phyloP scores from a whole-genome alignment of 163 green algal genomes.

The Chlamydomonas reinhardtii region DNA sequence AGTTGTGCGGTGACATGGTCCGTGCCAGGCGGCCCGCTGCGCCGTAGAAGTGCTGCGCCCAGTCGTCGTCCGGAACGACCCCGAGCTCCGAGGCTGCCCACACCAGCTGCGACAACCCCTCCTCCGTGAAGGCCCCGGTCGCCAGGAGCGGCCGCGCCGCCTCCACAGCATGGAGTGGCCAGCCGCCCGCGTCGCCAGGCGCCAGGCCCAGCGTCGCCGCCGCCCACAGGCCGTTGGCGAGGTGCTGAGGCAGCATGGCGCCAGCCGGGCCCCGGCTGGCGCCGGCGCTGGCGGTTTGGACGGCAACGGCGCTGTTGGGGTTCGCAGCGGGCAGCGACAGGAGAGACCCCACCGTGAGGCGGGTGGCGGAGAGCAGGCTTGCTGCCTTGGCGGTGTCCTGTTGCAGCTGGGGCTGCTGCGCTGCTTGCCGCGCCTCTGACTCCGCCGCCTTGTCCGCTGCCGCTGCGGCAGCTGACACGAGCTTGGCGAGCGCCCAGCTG shows the following conservation, averaged over 20 bases:
- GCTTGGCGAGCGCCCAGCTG: constrained; percentile 31
- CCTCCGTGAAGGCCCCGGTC: constrained; percentile 8
- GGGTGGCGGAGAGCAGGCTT: background rate
- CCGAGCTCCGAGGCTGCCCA: constrained; percentile 38
- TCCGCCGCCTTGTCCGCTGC: no score
- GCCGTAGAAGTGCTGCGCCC: constrained; percentile 10
- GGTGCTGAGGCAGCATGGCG: constrained; percentile 12
- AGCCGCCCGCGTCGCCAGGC: background rate
- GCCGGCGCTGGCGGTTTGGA: background rate
- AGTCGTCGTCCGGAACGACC: background rate
- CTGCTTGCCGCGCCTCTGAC: background rate
- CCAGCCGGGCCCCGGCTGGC: background rate
- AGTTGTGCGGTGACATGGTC: constrained; percentile 20
- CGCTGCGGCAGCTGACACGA: background rate
- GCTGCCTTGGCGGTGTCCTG: background rate
- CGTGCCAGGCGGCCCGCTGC: background rate
- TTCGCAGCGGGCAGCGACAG: background rate
- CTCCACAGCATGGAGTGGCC: background rate
- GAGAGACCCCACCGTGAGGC: background rate
- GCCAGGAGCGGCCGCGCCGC: constrained; percentile 7
- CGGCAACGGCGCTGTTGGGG: background rate
- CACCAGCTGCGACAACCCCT: constrained; percentile 34
- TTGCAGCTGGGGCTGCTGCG: background rate
- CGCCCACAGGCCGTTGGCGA: constrained; percentile 36
- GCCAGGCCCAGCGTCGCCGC: background rate